A percentile compares a stretch with the other conserved stretches of the same genome.
phyloP scores from a whole-genome alignment of 1,284 basidiomycete genomes.

The Wolfiporia cocos region DNA sequence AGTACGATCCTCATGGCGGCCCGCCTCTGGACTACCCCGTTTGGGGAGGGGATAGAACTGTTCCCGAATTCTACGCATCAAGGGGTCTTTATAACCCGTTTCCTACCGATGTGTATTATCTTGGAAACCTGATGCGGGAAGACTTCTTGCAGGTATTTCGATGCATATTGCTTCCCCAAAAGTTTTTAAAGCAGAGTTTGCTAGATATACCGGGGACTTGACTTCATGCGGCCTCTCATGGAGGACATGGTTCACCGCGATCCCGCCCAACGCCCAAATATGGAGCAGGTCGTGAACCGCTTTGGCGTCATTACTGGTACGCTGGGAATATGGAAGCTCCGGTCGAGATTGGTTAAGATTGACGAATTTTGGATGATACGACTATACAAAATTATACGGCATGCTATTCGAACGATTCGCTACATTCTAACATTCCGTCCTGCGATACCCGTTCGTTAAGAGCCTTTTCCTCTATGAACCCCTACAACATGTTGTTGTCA shows the following conservation, averaged over 20 bases:
- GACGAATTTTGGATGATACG: background rate
- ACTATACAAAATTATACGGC: background rate
- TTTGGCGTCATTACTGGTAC: constrained; percentile 4
- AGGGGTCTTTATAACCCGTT: constrained; percentile 20
- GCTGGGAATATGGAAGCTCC: constrained; percentile 2
- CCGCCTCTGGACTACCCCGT: constrained; percentile 13
- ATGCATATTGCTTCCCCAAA: background rate
- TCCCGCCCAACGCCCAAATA: constrained; percentile 10
- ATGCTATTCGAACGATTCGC: constrained; percentile 1
- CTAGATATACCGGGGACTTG: constrained; percentile 3
- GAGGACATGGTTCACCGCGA: constrained; percentile 10
- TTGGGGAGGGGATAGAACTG: constrained; percentile 13
- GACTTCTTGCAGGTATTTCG: constrained; percentile 13
- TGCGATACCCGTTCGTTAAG: too few relatives aligned
- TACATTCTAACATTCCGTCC: background rate
- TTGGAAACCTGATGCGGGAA: constrained; percentile 26
- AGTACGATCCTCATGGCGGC: constrained; percentile 7
- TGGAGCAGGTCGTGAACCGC: constrained; percentile 10
- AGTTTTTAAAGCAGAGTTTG: background rate
- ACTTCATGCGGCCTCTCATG: constrained; percentile 15
- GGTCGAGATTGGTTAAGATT: constrained; percentile 1
- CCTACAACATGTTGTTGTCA: too few relatives aligned
- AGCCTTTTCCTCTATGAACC: too few relatives aligned
- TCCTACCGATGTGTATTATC: constrained; percentile 24
- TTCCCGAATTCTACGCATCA: constrained; percentile 15